phyloP scores from a whole-genome alignment of 306 rosid species.

The Sicyos edulis region DNA sequence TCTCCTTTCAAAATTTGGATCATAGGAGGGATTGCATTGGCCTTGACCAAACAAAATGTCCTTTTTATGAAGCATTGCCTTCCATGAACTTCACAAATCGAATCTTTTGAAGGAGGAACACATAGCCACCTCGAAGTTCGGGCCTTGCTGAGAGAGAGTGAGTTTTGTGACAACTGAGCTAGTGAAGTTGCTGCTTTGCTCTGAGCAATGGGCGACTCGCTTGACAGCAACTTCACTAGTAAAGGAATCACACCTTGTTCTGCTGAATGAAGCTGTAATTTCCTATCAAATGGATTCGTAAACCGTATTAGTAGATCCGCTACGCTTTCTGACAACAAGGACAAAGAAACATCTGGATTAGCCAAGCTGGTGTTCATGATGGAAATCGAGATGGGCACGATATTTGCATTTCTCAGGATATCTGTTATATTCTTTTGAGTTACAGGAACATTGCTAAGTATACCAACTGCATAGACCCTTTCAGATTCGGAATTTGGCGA shows the following conservation, averaged over 20 bases:
- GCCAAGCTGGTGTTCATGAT: constrained; percentile 34
- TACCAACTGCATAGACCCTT: constrained; percentile 59
- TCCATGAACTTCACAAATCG: constrained; percentile 68
- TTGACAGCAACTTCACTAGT: constrained; percentile 63
- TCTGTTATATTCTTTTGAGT: constrained; percentile 62
- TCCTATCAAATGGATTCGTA: constrained; percentile 68
- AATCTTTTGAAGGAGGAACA: constrained; percentile 43
- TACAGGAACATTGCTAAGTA: constrained; percentile 60
- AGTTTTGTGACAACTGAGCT: constrained; percentile 73
- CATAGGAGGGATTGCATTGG: constrained; percentile 55
- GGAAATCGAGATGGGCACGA: constrained; percentile 54
- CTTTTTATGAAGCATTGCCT: constrained; percentile 54
- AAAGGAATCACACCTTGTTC: constrained; percentile 72
- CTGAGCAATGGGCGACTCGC: constrained; percentile 47
- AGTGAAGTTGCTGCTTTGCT: constrained; percentile 67
- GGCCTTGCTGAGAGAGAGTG: constrained; percentile 47
- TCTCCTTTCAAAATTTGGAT: constrained; percentile 55
- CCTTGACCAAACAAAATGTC: constrained; percentile 78
- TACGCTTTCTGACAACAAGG: constrained; percentile 38
- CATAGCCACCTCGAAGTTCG: constrained; percentile 60
- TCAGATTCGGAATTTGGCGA: constrained; percentile 45
- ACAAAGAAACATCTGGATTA: constrained; percentile 28
- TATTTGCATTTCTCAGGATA: constrained; percentile 43
- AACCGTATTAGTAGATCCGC: constrained; percentile 54
- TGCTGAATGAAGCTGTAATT: constrained; percentile 56